A percentile compares a stretch with the other conserved stretches of the same genome.
phyloP scores from a whole-genome alignment of 2,329 filamentous ascomycete genomes.

The Botryotinia convoluta region DNA sequence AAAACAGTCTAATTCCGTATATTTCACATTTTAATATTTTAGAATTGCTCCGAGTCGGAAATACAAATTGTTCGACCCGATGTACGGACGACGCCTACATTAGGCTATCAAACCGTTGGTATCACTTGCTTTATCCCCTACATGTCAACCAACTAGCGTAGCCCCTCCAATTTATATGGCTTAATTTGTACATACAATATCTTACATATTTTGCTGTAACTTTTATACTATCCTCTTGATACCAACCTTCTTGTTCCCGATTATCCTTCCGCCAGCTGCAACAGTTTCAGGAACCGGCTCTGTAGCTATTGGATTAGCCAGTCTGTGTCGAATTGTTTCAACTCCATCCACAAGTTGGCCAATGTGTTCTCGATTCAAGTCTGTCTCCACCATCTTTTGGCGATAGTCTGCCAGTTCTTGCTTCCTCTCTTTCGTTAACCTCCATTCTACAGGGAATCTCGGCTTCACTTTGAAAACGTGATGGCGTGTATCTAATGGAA shows the following conservation, averaged over 20 bases:
- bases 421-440: conserved; percentile 67
- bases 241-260: conserved; percentile 29
- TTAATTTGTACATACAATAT: conserved; percentile 26
- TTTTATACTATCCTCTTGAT: conserved; percentile 29
- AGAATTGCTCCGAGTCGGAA: background rate
- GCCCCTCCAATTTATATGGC: background rate
- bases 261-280: conserved; percentile 24
- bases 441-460: conserved; percentile 80
- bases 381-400: conserved; percentile 49
- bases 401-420: conserved; percentile 63
- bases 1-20: background rate
- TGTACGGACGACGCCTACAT: background rate
- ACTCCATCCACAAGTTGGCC: conserved; percentile 60
- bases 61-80: background rate
- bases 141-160: background rate
- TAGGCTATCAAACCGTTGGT: background rate
- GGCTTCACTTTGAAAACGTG: conserved; percentile 66
- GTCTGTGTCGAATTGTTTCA: conserved; percentile 45
- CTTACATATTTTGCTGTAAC: conserved; percentile 24
- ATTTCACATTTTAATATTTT: background rate
- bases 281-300: conserved; percentile 35
- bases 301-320: conserved; percentile 31
- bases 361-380: conserved; percentile 52
- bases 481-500: conserved; percentile 87
- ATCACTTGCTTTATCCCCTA: background rate